Evolutionary conservation across 345 rosid genomes (phyloP).

Genomic region (Lenwebbia sp.): DNA sequence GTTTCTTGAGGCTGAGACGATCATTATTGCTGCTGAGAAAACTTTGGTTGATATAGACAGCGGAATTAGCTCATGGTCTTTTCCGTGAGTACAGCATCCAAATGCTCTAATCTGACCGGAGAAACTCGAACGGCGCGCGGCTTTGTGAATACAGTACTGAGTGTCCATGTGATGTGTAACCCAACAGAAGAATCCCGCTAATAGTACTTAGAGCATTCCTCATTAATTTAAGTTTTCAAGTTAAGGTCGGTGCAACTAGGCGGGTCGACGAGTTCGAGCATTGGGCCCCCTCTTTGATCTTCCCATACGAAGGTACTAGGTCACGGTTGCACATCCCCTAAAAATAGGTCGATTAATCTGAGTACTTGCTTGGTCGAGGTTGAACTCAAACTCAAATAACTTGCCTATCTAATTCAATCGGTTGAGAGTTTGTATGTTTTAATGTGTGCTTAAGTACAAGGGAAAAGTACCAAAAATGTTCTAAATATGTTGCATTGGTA

Average conservation of each 20-base stretch:
- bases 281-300: background rate
- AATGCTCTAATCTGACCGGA: background rate
- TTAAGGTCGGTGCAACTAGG: background rate
- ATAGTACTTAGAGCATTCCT: background rate
- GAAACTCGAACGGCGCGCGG: background rate
- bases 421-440: background rate
- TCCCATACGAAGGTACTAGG: background rate
- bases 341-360: background rate
- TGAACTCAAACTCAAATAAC: background rate
- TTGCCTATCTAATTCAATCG: background rate
- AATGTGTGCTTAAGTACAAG: background rate
- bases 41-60: background rate
- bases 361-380: background rate
- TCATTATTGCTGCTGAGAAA: background rate
- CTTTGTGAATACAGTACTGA: background rate
- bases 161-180: background rate
- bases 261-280: background rate
- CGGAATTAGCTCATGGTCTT: background rate
- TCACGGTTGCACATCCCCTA: background rate
- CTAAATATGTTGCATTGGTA: no score
- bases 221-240: background rate
- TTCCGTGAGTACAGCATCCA: background rate
- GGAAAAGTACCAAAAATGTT: no score
- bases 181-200: accelerated
- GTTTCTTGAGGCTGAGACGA: background rate